Evolutionary conservation across 2,329 filamentous ascomycete genomes (phyloP).

Genomic region (Xylaria multiplex): DNA sequence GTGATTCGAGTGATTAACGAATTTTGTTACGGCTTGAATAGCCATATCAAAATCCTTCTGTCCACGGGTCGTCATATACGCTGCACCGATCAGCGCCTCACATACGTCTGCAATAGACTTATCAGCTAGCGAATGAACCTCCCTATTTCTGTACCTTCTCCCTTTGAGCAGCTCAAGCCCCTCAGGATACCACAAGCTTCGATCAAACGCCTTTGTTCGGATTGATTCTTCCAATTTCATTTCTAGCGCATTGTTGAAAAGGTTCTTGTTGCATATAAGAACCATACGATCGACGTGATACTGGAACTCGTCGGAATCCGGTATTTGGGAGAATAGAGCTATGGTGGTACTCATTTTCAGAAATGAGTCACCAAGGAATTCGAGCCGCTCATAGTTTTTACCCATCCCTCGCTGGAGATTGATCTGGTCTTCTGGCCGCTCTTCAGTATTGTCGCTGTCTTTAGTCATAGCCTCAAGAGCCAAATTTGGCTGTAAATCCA

Average conservation of each 20-base stretch:
- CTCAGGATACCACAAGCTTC: constrained; percentile 89
- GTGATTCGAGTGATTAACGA: constrained; percentile 78
- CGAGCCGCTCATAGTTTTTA: constrained; percentile 91
- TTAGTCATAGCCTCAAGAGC: constrained; percentile 94
- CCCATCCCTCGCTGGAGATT: constrained; percentile 89
- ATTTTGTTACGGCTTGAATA: constrained; percentile 70
- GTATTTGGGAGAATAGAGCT: constrained; percentile 79
- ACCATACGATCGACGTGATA: constrained; percentile 93
- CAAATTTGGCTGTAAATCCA: constrained; percentile 72
- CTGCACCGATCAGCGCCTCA: constrained; percentile 91
- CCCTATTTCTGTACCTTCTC: constrained; percentile 65
- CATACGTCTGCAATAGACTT: constrained; percentile 96
- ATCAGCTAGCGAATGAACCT: constrained; percentile 77
- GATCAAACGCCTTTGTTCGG: constrained; percentile 82
- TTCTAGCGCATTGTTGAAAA: constrained; percentile 79
- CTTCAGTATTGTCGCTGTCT: constrained; percentile 84
- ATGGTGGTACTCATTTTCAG: constrained; percentile 97
- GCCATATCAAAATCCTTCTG: constrained; percentile 64
- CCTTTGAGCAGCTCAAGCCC: constrained; percentile 78
- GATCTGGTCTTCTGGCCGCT: constrained; percentile 72
- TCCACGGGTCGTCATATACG: constrained; percentile 64
- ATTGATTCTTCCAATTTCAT: constrained; percentile 77
- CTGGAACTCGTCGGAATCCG: constrained; percentile 82
- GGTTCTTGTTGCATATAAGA: constrained; percentile 89
- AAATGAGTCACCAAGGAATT: constrained; percentile 93